Evolutionary conservation across 179 eudicot genomes (phyloP).

Genomic region (Carnegiea gigantea): DNA sequence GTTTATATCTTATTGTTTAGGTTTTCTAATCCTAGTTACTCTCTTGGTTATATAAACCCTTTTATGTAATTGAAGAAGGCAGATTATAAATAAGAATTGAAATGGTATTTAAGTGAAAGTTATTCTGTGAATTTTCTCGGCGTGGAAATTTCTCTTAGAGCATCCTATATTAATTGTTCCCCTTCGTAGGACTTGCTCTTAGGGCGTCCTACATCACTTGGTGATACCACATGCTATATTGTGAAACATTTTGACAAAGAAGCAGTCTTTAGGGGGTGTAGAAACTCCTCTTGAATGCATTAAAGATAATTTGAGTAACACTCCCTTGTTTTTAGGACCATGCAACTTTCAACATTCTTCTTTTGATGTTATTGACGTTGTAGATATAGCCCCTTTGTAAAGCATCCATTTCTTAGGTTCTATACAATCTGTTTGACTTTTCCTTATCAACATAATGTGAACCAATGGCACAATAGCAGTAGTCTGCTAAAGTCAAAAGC

Average conservation of each 20-base stretch:
- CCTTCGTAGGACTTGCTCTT: no score
- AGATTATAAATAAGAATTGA: no score
- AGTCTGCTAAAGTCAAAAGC: no score
- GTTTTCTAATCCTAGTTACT: no score
- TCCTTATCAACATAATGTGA: not conserved
- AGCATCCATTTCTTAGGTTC: not conserved
- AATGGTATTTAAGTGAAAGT: no score
- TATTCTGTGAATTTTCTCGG: no score
- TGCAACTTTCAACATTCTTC: not conserved
- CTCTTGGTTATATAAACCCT: no score
- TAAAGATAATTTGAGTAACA: not conserved
- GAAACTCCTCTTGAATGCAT: not conserved
- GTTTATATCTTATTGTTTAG: no score
- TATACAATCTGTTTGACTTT: not conserved
- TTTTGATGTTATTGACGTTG: not conserved
- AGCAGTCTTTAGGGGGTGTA: not conserved
- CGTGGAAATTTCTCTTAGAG: no score
- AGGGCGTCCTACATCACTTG: not conserved
- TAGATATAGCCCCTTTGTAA: no score
- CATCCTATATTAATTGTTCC: no score
- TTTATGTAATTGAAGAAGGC: no score
- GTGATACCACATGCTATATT: not conserved
- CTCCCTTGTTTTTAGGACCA: not conserved
- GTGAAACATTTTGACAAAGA: not conserved
- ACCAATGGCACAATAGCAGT: not conserved